Conservation (phyloP, 305 asterid genomes). For the Fraxinus sp. region DNA sequence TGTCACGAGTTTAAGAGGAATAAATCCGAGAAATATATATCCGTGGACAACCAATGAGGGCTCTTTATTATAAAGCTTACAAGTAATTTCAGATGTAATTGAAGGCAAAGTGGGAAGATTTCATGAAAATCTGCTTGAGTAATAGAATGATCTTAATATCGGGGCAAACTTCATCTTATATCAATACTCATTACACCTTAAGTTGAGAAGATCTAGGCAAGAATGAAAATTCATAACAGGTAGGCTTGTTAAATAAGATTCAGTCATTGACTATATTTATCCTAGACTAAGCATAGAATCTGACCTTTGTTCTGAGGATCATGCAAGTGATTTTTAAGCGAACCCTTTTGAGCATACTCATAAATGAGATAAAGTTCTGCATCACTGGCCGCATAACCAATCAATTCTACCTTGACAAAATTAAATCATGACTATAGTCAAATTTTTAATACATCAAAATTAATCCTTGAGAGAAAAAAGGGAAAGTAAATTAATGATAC, state of each 20-base stretch:
- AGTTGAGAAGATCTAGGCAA: neutral
- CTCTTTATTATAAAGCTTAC: neutral
- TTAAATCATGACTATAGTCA: conserved; percentile 30
- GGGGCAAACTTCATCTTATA: neutral
- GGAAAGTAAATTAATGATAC: neutral
- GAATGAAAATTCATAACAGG: neutral
- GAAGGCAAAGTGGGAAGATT: neutral
- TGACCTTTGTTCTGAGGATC: conserved; percentile 86
- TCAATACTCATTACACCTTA: neutral
- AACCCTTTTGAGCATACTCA: conserved; percentile 90
- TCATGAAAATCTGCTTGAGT: neutral
- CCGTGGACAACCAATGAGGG: neutral
- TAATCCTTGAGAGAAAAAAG: neutral
- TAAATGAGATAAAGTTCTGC: conserved; percentile 83
- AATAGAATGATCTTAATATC: neutral
- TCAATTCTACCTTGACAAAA: conserved; percentile 84
- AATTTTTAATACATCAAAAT: neutral
- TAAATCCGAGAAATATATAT: neutral
- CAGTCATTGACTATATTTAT: neutral
- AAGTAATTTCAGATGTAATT: neutral
- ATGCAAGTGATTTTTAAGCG: conserved; percentile 80
- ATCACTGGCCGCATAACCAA: conserved; percentile 83
- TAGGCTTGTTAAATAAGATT: neutral
- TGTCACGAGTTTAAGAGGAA: neutral
- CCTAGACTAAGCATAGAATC: conserved; percentile 2